A percentile compares a stretch with the other conserved stretches of the same genome.
Evolutionary conservation across 192 early-diverging fungal species (phyloP).

Genomic region (Gaertneriomyces semiglobifer): DNA sequence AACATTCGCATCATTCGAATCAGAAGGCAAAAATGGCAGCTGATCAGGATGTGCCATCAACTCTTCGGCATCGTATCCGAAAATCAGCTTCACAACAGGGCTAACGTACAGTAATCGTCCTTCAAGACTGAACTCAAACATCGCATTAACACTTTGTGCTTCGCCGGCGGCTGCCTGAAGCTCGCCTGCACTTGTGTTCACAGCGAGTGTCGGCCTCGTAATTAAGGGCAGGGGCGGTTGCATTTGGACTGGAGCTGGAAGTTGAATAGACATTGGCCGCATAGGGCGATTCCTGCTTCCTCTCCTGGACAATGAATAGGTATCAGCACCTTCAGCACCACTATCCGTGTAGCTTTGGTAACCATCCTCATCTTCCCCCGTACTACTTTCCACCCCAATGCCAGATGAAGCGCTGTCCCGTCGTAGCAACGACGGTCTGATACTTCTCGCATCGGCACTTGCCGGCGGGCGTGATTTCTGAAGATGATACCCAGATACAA

Average conservation of each 20-base stretch:
- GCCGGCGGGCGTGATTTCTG: slow-evolving; percentile 11
- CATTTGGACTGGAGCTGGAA: slow-evolving; percentile 7
- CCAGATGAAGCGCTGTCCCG: slow-evolving; percentile 30
- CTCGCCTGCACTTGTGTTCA: slow-evolving; percentile 35
- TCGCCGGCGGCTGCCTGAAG: slow-evolving; percentile 61
- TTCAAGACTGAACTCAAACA: slow-evolving; percentile 72
- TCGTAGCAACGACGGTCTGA: slow-evolving; percentile 18
- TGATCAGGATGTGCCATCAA: slow-evolving; percentile 40
- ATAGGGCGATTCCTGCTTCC: slow-evolving; percentile 3
- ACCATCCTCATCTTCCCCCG: slow-evolving; percentile 20
- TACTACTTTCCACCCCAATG: slow-evolving; percentile 18
- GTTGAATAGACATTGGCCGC: not conserved
- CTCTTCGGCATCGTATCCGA: slow-evolving; percentile 56
- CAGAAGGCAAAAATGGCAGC: slow-evolving; percentile 52
- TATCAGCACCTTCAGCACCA: slow-evolving; percentile 26
- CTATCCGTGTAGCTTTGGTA: slow-evolving; percentile 24
- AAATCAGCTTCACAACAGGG: slow-evolving; percentile 63
- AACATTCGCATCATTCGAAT: slow-evolving; percentile 51
- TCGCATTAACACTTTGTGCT: slow-evolving; percentile 66
- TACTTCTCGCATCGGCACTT: not conserved
- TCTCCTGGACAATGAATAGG: not conserved
- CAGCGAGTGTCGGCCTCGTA: slow-evolving; percentile 8
- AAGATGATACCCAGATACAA: slow-evolving; percentile 28
- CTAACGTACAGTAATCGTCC: slow-evolving; percentile 61
- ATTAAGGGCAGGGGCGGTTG: slow-evolving; percentile 22